These are phyloP conservation scores for Trifolium pratense DNA, from an alignment of 306 rosid genomes.

Conservation along the genomic window DNA sequence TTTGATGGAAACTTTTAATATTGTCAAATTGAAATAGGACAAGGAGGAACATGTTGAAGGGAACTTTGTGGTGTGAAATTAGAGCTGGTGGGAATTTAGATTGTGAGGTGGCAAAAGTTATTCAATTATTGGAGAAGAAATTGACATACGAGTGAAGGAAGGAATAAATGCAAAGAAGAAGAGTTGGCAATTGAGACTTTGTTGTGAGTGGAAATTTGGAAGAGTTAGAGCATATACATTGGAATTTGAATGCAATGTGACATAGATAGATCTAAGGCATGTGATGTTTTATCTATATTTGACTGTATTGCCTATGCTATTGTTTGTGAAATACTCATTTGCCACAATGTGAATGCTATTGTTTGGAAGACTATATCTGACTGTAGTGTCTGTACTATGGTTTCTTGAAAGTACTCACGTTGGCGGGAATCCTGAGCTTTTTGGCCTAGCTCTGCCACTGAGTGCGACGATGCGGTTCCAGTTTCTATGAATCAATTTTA, in stretches of 20 bases:
- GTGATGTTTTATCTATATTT: constrained; percentile 57
- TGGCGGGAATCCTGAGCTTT: too few species aligned
- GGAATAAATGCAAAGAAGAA: constrained; percentile 14
- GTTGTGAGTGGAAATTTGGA: not conserved
- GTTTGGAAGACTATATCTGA: too few species aligned
- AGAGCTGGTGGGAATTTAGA: constrained; percentile 27
- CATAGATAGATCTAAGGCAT: constrained; percentile 67
- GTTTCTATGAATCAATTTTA: too few species aligned
- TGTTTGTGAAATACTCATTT: constrained; percentile 30
- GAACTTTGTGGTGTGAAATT: constrained; percentile 46
- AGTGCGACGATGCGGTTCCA: too few species aligned
- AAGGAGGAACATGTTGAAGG: constrained; percentile 50
- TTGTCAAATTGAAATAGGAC: constrained; percentile 44
- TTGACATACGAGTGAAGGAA: constrained; percentile 4
- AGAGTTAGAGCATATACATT: constrained; percentile 36
- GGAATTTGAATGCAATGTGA: constrained; percentile 51
- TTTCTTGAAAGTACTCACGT: too few species aligned
- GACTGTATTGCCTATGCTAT: constrained; percentile 32
- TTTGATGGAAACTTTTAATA: constrained; percentile 24
- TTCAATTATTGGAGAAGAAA: constrained; percentile 33
- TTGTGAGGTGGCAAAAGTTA: constrained; percentile 24
- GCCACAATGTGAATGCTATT: constrained; percentile 1
- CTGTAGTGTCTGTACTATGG: too few species aligned
- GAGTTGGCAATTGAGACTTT: not conserved
- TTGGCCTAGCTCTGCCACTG: too few species aligned